A percentile compares a stretch with the other conserved stretches of the same genome.
Conservation (phyloP, 2,329 filamentous ascomycete genomes). For the Epichloe amarillans region DNA sequence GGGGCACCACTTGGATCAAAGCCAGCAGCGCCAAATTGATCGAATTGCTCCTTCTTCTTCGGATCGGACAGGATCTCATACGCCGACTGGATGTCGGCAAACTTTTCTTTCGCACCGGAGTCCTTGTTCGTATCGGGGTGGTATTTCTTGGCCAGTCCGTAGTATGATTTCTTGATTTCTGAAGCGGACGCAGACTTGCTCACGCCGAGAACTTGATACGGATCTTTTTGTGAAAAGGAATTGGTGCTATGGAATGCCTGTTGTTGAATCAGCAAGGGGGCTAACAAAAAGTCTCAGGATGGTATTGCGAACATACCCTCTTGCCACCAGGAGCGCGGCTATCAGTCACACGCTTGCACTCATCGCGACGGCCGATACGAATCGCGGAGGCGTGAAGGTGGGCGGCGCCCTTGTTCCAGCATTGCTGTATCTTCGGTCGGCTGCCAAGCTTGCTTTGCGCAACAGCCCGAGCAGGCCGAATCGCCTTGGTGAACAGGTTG, state of each 20-base stretch:
- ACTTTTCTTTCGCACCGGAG: slow-evolving; percentile 81
- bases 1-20: slow-evolving; percentile 66
- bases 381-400: slow-evolving; percentile 20
- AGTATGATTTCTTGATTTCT: slow-evolving; percentile 98
- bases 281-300: not conserved
- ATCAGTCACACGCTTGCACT: slow-evolving; percentile 9
- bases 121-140: slow-evolving; percentile 99
- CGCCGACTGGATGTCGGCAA: slow-evolving; percentile 80
- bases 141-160: slow-evolving; percentile 91
- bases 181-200: slow-evolving; percentile 63
- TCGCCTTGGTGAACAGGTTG: slow-evolving; percentile 32
- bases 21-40: slow-evolving; percentile 77
- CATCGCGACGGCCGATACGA: slow-evolving; percentile 9
- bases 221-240: slow-evolving; percentile 51
- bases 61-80: slow-evolving; percentile 90
- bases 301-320: slow-evolving; percentile 13
- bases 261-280: not conserved
- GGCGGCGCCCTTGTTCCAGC: slow-evolving; percentile 25
- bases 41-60: slow-evolving; percentile 84
- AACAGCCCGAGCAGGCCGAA: slow-evolving; percentile 31
- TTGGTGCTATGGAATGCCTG: slow-evolving; percentile 50
- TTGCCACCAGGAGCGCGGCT: slow-evolving; percentile 11
- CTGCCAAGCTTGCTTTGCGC: slow-evolving; percentile 28
- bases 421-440: slow-evolving; percentile 25
- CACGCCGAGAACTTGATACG: slow-evolving; percentile 79